Evolutionary conservation across 768 basidiomycete genomes (phyloP).

Genomic region (Lactarius sp.): DNA sequence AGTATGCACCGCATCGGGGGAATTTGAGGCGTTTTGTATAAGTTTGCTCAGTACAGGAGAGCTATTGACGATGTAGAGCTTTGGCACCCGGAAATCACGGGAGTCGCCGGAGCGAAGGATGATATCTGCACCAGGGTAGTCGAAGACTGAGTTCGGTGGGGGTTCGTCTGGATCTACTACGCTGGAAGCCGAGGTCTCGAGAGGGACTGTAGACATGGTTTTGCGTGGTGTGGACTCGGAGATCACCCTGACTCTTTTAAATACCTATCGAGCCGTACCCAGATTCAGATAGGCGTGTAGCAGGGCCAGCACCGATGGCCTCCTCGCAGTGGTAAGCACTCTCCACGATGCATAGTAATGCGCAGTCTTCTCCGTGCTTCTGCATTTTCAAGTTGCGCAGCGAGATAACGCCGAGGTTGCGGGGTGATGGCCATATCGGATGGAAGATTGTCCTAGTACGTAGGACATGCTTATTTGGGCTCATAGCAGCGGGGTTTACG

Average conservation of each 20-base stretch:
- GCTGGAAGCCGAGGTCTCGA: neutral
- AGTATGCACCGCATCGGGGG: neutral
- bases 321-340: too few species aligned
- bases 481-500: too few species aligned
- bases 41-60: neutral
- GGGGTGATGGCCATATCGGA: too few species aligned
- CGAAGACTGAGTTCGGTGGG: neutral
- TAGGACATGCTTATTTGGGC: too few species aligned
- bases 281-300: neutral
- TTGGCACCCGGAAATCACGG: neutral
- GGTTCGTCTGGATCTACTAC: neutral
- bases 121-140: neutral
- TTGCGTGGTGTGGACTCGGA: neutral
- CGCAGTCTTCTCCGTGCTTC: too few species aligned
- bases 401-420: too few species aligned
- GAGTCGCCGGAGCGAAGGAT: neutral
- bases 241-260: neutral
- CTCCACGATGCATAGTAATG: too few species aligned
- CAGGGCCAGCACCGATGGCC: too few species aligned
- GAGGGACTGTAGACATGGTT: neutral
- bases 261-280: neutral
- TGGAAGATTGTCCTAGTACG: too few species aligned
- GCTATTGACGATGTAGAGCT: neutral
- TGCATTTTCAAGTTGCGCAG: too few species aligned
- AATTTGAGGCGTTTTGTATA: conserved; percentile 47